Conservation (phyloP, 768 basidiomycete species). For the Trametes elegans region DNA sequence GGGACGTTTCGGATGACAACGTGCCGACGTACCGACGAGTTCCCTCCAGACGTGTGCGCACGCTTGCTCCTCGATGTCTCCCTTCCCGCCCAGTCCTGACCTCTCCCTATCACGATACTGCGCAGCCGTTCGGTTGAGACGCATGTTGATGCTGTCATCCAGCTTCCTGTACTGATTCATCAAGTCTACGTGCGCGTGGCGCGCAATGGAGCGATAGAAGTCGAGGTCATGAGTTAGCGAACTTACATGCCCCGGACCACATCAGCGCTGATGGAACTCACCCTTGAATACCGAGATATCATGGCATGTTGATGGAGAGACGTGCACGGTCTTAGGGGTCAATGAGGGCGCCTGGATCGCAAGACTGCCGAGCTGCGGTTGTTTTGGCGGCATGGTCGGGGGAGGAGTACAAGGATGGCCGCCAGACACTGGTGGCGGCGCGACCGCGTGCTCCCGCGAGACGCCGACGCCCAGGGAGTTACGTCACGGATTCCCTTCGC, state of each 20-base stretch:
- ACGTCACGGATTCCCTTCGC: background rate
- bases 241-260: too few species aligned
- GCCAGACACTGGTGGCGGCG: too few species aligned
- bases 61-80: slow-evolving; percentile 67
- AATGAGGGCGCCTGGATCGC: slow-evolving; percentile 64
- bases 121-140: slow-evolving; percentile 77
- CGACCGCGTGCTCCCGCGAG: too few species aligned
- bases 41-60: slow-evolving; percentile 79
- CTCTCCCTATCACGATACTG: slow-evolving; percentile 73
- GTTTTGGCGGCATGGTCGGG: slow-evolving; percentile 37
- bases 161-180: slow-evolving; percentile 78
- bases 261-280: slow-evolving; percentile 25
- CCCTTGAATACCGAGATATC: slow-evolving; percentile 80
- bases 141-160: slow-evolving; percentile 79
- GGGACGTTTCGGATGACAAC: background rate
- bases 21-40: slow-evolving; percentile 58
- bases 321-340: slow-evolving; percentile 63
- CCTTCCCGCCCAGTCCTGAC: slow-evolving; percentile 40
- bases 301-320: slow-evolving; percentile 71
- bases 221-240: background rate
- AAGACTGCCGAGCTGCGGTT: slow-evolving; percentile 60
- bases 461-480: background rate
- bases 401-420: background rate
- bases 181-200: slow-evolving; percentile 54
- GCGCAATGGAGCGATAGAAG: background rate